Percentiles rank a stretch among this genome's conserved stretches.
Evolutionary conservation across 2,329 filamentous ascomycete genomes (phyloP).

Genomic region (Bipolaris sorokiniana): DNA sequence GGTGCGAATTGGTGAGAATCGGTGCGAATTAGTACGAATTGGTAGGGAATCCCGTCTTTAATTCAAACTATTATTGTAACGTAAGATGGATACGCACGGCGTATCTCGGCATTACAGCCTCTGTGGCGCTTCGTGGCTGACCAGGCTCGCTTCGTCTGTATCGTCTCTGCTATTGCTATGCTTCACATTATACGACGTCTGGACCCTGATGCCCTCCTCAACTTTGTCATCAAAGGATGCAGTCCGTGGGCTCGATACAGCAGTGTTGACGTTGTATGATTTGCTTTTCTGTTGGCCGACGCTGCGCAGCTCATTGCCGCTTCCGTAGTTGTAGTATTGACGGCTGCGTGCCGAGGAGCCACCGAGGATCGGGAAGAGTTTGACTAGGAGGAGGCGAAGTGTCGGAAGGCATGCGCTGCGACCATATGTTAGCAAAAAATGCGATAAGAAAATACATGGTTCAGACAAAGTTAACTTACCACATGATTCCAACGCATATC

Average conservation of each 20-base stretch:
- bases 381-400: conserved; percentile 47
- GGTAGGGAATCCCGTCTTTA: background rate
- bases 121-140: conserved; percentile 12
- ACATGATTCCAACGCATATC: conserved; percentile 53
- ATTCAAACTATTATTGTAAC: background rate
- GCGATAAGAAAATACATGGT: background rate
- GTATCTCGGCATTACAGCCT: background rate
- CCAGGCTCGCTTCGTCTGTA: conserved; percentile 28
- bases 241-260: conserved; percentile 8
- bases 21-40: background rate
- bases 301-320: conserved; percentile 27
- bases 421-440: background rate
- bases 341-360: conserved; percentile 41
- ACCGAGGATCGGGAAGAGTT: conserved; percentile 44
- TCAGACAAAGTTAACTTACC: conserved; percentile 13
- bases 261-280: conserved; percentile 14
- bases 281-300: conserved; percentile 16
- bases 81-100: background rate
- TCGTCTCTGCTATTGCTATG: conserved; percentile 17
- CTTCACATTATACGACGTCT: conserved; percentile 28
- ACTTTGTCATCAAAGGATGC: conserved; percentile 6
- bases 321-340: conserved; percentile 37
- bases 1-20: background rate
- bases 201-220: conserved; percentile 26
- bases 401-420: conserved; percentile 51